Base-by-base conservation (phyloP, 805 yeast genomes). In the Pichia exigua region DNA sequence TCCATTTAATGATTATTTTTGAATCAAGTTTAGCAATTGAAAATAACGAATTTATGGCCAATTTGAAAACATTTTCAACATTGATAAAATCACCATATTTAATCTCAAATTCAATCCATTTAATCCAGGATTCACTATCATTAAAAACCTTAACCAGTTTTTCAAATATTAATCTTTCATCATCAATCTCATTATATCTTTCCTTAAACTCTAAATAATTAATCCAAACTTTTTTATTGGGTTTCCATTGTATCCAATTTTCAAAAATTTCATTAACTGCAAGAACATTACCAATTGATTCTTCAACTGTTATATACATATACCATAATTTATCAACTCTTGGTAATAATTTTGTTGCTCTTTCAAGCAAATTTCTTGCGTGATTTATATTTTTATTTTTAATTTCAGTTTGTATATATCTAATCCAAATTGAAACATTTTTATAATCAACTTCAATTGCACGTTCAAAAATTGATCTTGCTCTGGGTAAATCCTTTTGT, bases 311-410 rank as follows among this genome's bases (percentile, higher is more conserved):
- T 9, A 87, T 82, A 61, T 88, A 90, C 54, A 82, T 75, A 62
- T 79, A 87, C 97, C 98, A 92, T 21, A 92, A 68, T 64, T 91
- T 91, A 59, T 85, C 91, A 4, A 85, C 82, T 26, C 87, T 72
- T 0, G 98, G 98, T 26, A 91, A 69, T 0, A 80, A 65, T 2
- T 81, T 76, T 0, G 86, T 82, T 0, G 89, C 95, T 43, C 97
- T 71, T 48, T 89, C 90, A 30, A 92, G 70, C 27, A 94, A 60
- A 62, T 92, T 91, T 58, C 96, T 71, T 0, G 97, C 97, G 68
- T 91, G 97, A 61, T 88, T 89, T 50, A 89, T 75, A 59, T 85
- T 88, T 55, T 81, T 78, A 40, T 76, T 73, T 54, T 82, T 78
- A 44, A 91, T 69, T 68, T 94, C 98, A 40, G 81, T 65, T 60